These are phyloP conservation scores for Rhizopogon rudus DNA, from an alignment of 768 basidiomycete genomes.

Conservation along the genomic window DNA sequence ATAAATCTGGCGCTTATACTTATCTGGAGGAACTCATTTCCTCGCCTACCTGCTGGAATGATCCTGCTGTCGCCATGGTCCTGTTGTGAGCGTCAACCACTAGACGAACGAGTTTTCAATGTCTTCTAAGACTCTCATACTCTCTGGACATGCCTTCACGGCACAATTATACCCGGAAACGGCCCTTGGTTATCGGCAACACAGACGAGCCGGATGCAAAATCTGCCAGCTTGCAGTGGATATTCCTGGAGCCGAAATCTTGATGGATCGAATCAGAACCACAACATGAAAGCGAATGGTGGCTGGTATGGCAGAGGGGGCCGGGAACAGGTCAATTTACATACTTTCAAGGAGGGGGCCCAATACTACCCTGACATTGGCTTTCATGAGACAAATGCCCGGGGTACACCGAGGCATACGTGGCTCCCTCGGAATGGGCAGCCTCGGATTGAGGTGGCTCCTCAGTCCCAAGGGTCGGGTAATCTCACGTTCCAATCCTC, in stretches of 20 bases:
- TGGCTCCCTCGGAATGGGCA: constrained; percentile 42
- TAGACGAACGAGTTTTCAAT: constrained; percentile 11
- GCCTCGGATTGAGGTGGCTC: constrained; percentile 22
- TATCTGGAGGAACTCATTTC: constrained; percentile 35
- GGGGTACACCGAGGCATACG: constrained; percentile 29
- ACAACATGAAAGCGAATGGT: constrained; percentile 15
- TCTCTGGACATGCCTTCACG: constrained; percentile 23
- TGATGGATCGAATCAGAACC: constrained; percentile 31
- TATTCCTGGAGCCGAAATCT: constrained; percentile 29
- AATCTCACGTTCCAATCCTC: neutral
- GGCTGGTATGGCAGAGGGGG: constrained; percentile 27
- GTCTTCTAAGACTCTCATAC: constrained; percentile 8
- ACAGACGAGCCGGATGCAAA: constrained; percentile 38
- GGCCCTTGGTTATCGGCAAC: constrained; percentile 42
- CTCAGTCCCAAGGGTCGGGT: neutral
- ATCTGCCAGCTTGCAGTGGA: constrained; percentile 29
- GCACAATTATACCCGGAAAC: constrained; percentile 26
- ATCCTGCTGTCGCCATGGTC: constrained; percentile 15
- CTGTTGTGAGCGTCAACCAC: constrained; percentile 5
- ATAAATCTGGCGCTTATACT: constrained; percentile 57
- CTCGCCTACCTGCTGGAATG: constrained; percentile 11
- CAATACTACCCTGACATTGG: constrained; percentile 39
- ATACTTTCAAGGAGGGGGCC: constrained; percentile 24
- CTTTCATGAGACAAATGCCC: constrained; percentile 51
- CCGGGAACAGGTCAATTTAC: constrained; percentile 15